phyloP scores from a whole-genome alignment of 2,329 filamentous ascomycete genomes.

The Trichoderma endophyticum region DNA sequence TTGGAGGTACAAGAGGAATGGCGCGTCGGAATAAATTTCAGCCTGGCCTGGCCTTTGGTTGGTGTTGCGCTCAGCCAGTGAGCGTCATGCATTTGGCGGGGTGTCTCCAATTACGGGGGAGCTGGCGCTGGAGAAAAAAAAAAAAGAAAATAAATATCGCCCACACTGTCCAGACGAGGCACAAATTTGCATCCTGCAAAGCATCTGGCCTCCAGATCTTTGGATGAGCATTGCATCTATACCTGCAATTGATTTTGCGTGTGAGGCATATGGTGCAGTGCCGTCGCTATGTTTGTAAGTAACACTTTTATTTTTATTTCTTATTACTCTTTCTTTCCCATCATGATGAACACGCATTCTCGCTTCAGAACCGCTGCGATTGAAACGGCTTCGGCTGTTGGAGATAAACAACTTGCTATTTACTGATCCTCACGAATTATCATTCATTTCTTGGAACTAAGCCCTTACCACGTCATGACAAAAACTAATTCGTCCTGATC shows the following conservation, averaged over 20 bases:
- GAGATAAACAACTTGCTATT: constrained; percentile 42
- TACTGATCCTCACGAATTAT: constrained; percentile 32
- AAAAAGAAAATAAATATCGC: constrained; percentile 3
- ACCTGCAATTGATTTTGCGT: constrained; percentile 5
- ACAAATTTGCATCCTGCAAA: constrained; percentile 14
- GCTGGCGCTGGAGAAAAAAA: neutral
- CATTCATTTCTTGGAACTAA: constrained; percentile 4
- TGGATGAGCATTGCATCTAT: neutral
- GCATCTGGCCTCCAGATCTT: neutral
- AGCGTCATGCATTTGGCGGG: constrained; percentile 21
- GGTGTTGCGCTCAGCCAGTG: constrained; percentile 16
- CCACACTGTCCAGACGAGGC: neutral
- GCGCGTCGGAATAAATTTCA: constrained; percentile 36
- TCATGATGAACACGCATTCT: constrained; percentile 44
- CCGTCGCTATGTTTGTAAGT: constrained; percentile 40
- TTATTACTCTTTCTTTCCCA: constrained; percentile 9
- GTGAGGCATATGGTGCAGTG: constrained; percentile 10
- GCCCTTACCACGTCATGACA: constrained; percentile 31
- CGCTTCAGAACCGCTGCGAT: constrained; percentile 52
- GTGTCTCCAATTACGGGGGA: constrained; percentile 18
- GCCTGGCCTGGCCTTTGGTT: constrained; percentile 22
- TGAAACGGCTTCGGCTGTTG: constrained; percentile 42
- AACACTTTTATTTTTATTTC: neutral
- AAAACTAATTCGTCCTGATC: constrained; percentile 34
- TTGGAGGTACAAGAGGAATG: constrained; percentile 14